Percentiles rank a stretch among this genome's conserved stretches.
phyloP scores from a whole-genome alignment of 1,284 basidiomycete genomes.

The Tylopilus sp. region DNA sequence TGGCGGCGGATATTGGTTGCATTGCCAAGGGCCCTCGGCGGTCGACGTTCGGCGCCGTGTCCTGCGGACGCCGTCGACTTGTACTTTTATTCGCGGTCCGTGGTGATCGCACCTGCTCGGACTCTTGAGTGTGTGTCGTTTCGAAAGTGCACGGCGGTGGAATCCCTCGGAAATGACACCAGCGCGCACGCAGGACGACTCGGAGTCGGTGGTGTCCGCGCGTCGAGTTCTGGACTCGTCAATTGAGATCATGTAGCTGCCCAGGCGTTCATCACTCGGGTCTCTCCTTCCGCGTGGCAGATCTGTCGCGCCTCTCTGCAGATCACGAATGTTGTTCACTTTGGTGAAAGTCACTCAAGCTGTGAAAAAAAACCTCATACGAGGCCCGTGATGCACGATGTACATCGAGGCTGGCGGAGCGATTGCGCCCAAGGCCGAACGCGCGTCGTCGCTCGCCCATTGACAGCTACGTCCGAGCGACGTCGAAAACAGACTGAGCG shows the following conservation, averaged over 20 bases:
- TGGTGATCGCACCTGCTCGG: constrained; percentile 13
- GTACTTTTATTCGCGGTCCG: constrained; percentile 11
- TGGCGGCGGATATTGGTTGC: constrained; percentile 16
- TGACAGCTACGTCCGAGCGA: too few species aligned
- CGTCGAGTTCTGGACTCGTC: too few species aligned
- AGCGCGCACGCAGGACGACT: too few species aligned
- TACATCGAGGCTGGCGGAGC: too few species aligned
- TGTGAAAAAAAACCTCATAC: not conserved
- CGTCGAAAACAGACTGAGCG: too few species aligned
- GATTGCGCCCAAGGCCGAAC: too few species aligned
- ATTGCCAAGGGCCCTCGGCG: not conserved
- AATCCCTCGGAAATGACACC: constrained; percentile 14
- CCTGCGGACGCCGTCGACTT: constrained; percentile 14
- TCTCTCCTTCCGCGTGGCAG: not conserved
- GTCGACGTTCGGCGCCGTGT: not conserved
- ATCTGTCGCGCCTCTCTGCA: not conserved
- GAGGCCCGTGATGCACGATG: too few species aligned
- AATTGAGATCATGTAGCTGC: not conserved
- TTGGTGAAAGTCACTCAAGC: not conserved
- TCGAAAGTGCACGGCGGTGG: not conserved
- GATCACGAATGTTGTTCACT: not conserved
- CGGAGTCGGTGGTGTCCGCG: too few species aligned
- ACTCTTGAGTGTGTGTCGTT: not conserved
- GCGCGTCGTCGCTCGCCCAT: too few species aligned
- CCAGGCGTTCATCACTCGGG: not conserved